Percentiles rank a stretch among this genome's conserved stretches.
Conservation (phyloP, 768 basidiomycete genomes). For the Trametes elegans region DNA sequence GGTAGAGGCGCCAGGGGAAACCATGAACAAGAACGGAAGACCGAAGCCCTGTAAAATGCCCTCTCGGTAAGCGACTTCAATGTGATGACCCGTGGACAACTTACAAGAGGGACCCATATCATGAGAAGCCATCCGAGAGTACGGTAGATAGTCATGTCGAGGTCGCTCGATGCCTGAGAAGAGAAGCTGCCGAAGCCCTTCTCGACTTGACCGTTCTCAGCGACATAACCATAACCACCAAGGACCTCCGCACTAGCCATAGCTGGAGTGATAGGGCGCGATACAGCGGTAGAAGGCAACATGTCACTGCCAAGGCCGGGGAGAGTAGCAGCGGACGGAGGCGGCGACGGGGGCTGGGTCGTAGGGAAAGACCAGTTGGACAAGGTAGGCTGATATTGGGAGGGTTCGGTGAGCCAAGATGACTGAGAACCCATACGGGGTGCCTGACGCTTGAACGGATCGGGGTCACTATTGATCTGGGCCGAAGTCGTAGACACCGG, state of each 20-base stretch:
- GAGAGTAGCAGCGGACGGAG: slow-evolving; percentile 32
- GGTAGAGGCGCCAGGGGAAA: slow-evolving; percentile 40
- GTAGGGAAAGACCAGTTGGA: slow-evolving; percentile 72
- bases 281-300: slow-evolving; percentile 35
- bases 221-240: slow-evolving; percentile 66
- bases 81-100: slow-evolving; percentile 26
- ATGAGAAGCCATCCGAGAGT: slow-evolving; percentile 62
- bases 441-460: slow-evolving; percentile 60
- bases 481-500: slow-evolving; percentile 40
- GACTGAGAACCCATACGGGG: slow-evolving; percentile 60
- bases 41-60: slow-evolving; percentile 46
- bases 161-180: slow-evolving; percentile 39
- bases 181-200: slow-evolving; percentile 50
- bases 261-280: slow-evolving; percentile 51
- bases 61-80: neutral
- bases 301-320: slow-evolving; percentile 44
- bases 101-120: slow-evolving; percentile 69
- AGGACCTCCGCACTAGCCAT: slow-evolving; percentile 60
- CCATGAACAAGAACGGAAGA: slow-evolving; percentile 55
- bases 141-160: slow-evolving; percentile 56
- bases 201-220: slow-evolving; percentile 45
- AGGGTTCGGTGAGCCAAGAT: slow-evolving; percentile 71
- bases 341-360: slow-evolving; percentile 33
- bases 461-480: slow-evolving; percentile 44
- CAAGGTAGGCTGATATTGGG: slow-evolving; percentile 53